These are phyloP conservation scores for Thalassiosira mediterranea DNA, from an alignment of 352 stramenopile genomes.

Conservation along the genomic window DNA sequence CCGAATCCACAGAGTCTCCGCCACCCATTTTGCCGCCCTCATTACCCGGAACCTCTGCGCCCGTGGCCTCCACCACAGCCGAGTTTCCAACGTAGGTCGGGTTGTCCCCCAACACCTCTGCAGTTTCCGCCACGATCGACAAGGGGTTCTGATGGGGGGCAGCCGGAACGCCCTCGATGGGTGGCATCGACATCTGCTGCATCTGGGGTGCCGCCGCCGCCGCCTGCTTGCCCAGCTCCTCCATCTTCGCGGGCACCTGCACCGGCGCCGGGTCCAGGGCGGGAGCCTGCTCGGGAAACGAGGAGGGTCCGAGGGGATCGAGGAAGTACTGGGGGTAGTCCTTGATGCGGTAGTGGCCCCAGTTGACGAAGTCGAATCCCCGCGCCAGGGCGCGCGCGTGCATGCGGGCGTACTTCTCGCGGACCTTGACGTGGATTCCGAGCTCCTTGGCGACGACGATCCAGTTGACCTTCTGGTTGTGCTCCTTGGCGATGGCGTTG, in stretches of 20 bases:
- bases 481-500: constrained; percentile 79
- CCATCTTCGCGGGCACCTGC: background rate
- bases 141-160: no score
- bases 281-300: background rate
- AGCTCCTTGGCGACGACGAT: constrained; percentile 76
- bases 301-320: constrained; percentile 18
- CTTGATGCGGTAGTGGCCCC: constrained; percentile 45
- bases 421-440: constrained; percentile 81
- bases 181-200: no score
- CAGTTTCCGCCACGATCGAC: background rate
- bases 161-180: no score
- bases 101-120: background rate
- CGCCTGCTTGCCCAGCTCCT: background rate
- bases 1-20: no score
- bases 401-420: constrained; percentile 82
- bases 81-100: background rate
- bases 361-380: constrained; percentile 73
- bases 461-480: constrained; percentile 83
- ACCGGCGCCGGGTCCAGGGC: background rate
- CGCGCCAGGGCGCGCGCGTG: constrained; percentile 62
- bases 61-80: background rate
- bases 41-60: no score
- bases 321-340: constrained; percentile 47
- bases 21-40: no score
- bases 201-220: no score